phyloP scores from a whole-genome alignment of 1,284 basidiomycete species.

The Cutaneotrichosporon cyanovorans region DNA sequence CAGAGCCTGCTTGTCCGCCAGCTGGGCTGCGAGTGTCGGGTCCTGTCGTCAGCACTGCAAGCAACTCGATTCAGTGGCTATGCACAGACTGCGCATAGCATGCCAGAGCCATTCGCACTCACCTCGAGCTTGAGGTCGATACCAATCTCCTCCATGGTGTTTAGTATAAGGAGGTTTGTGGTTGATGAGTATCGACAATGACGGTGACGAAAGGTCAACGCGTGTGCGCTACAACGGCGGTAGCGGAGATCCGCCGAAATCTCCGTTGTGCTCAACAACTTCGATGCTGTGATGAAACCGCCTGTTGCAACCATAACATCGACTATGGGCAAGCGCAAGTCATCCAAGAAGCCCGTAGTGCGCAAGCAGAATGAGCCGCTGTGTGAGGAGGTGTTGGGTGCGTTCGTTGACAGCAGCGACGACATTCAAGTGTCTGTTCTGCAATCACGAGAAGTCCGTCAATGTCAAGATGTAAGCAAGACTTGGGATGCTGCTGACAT shows the following conservation, averaged over 20 bases:
- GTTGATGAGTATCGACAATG: neutral
- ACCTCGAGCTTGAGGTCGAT: slow-evolving; percentile 82
- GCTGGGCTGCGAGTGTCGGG: slow-evolving; percentile 77
- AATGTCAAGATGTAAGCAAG: slow-evolving; percentile 33
- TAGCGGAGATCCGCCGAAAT: slow-evolving; percentile 16
- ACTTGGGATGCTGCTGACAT: slow-evolving; percentile 3
- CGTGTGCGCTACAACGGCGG: slow-evolving; percentile 10
- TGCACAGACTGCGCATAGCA: neutral
- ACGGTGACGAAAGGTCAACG: slow-evolving; percentile 10
- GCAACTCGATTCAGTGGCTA: neutral
- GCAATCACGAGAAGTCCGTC: slow-evolving; percentile 41
- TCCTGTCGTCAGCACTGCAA: slow-evolving; percentile 53
- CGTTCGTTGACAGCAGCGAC: slow-evolving; percentile 25
- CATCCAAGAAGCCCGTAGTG: slow-evolving; percentile 36
- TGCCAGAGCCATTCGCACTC: slow-evolving; percentile 25
- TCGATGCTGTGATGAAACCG: neutral
- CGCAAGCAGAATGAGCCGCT: slow-evolving; percentile 33
- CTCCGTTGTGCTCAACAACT: slow-evolving; percentile 13
- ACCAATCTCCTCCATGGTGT: slow-evolving; percentile 50
- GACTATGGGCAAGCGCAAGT: slow-evolving; percentile 45
- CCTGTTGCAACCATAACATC: neutral
- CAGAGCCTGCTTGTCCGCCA: slow-evolving; percentile 78
- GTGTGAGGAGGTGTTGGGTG: slow-evolving; percentile 16
- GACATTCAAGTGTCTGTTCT: slow-evolving; percentile 45
- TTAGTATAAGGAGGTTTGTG: slow-evolving; percentile 5